A percentile compares a stretch with the other conserved stretches of the same genome.
These are phyloP conservation scores for Yueomyces sinensis DNA, from an alignment of 805 yeast species.

Conservation along the genomic window DNA sequence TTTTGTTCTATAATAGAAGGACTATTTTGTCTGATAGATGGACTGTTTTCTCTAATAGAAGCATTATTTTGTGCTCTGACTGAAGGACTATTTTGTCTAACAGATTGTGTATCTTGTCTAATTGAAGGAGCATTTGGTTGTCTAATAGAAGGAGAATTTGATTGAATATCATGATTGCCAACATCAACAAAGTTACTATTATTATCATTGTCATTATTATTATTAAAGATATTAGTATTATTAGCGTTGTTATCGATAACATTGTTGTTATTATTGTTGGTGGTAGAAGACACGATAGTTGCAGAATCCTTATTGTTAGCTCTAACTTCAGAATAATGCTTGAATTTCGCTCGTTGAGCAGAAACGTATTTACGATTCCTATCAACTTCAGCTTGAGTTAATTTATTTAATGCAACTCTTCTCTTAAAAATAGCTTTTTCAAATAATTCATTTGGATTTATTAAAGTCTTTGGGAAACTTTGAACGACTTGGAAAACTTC, in stretches of 20 bases:
- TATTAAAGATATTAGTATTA: not conserved
- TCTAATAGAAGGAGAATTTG: too few species aligned
- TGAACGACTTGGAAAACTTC: constrained; percentile 78
- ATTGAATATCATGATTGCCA: too few species aligned
- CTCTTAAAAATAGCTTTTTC: constrained; percentile 61
- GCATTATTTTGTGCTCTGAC: not conserved
- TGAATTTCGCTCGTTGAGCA: constrained; percentile 36
- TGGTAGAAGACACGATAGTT: not conserved
- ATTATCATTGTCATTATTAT: not conserved
- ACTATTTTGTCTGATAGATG: too few species aligned
- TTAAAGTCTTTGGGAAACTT: constrained; percentile 56
- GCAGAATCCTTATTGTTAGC: constrained; percentile 2
- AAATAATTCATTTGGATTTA: constrained; percentile 58
- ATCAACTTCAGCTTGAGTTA: constrained; percentile 72
- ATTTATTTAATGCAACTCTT: constrained; percentile 55
- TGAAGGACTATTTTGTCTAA: not conserved
- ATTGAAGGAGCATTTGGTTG: too few species aligned
- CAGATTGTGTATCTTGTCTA: too few species aligned
- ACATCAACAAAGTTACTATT: too few species aligned
- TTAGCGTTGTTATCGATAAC: not conserved
- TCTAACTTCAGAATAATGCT: constrained; percentile 14
- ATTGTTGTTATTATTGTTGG: constrained; percentile 2
- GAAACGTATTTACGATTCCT: constrained; percentile 69
- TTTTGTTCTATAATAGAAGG: too few species aligned
- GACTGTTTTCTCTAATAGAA: not conserved